These are phyloP conservation scores for Lactifluus subvellereus DNA, from an alignment of 768 basidiomycete species.

Conservation along the genomic window DNA sequence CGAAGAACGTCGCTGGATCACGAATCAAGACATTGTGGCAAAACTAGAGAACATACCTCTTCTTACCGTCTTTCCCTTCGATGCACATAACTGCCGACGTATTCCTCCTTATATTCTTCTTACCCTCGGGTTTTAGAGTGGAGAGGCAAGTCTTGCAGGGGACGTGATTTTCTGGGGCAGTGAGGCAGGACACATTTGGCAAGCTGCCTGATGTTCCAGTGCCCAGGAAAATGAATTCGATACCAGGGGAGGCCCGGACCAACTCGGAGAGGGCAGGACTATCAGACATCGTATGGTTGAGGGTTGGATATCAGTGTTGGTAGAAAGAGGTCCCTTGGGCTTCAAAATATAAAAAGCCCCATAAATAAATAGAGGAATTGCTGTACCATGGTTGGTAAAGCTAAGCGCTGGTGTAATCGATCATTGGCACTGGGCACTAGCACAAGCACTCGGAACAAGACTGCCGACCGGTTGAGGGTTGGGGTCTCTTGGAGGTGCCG, in stretches of 20 bases:
- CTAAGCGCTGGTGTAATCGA: background rate
- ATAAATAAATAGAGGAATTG: background rate
- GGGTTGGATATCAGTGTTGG: background rate
- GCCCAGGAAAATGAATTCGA: conserved; percentile 76
- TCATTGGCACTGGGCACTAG: background rate
- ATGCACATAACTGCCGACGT: conserved; percentile 66
- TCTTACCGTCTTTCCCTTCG: conserved; percentile 34
- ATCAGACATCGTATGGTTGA: background rate
- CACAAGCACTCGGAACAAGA: background rate
- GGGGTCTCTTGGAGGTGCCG: background rate
- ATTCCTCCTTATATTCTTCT: conserved; percentile 81
- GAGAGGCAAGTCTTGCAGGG: conserved; percentile 64
- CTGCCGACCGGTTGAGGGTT: too few relatives aligned
- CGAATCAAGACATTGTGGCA: background rate
- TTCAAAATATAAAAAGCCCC: background rate
- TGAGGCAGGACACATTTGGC: conserved; percentile 69
- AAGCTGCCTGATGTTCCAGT: conserved; percentile 76
- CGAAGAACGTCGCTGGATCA: background rate
- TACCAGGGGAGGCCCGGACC: conserved; percentile 19
- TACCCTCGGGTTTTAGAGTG: conserved; percentile 61
- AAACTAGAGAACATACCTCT: conserved; percentile 42
- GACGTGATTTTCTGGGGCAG: conserved; percentile 47
- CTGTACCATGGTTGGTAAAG: background rate
- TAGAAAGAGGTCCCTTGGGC: background rate
- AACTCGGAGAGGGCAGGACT: background rate